These are phyloP conservation scores for Candida michaelii DNA, from an alignment of 805 yeast genomes.

Conservation along the genomic window DNA sequence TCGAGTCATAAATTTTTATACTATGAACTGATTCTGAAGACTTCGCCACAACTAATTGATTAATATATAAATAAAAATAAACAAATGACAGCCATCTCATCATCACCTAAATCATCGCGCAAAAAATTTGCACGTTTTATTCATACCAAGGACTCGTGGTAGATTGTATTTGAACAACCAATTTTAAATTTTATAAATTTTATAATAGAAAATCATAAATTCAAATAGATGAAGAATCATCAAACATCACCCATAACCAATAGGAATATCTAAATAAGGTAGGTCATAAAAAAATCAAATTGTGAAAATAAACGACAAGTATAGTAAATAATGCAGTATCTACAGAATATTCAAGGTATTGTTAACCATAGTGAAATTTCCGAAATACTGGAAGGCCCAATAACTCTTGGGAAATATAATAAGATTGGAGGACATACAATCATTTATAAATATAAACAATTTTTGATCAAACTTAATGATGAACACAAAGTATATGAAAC, in stretches of 20 bases:
- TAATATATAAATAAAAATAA: not conserved
- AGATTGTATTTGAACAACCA: not conserved
- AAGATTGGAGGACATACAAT: slow-evolving; percentile 99
- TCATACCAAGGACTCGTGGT: slow-evolving; percentile 5
- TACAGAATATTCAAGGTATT: slow-evolving; percentile 1
- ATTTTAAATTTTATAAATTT: not conserved
- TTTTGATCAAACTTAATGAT: slow-evolving; percentile 89
- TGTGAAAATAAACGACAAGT: no score
- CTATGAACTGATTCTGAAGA: no score
- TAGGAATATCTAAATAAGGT: not conserved
- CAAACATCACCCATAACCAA: not conserved
- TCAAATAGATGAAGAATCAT: not conserved
- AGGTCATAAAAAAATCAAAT: no score
- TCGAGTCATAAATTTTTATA: no score
- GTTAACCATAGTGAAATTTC: slow-evolving; percentile 1
- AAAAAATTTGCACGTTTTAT: slow-evolving; percentile 7
- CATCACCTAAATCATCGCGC: slow-evolving; percentile 6
- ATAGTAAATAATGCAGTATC: slow-evolving; percentile 4
- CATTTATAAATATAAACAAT: slow-evolving; percentile 87
- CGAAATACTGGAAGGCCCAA: not conserved
- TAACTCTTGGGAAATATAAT: slow-evolving; percentile 4
- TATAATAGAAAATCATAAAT: not conserved
- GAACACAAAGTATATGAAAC: slow-evolving; percentile 92
- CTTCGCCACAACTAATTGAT: no score
- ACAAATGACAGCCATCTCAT: slow-evolving; percentile 3